A percentile compares a stretch with the other conserved stretches of the same genome.
These are phyloP conservation scores for Oryza meridionalis DNA, from an alignment of 176 grass and related monocot species.

Conservation along the genomic window DNA sequence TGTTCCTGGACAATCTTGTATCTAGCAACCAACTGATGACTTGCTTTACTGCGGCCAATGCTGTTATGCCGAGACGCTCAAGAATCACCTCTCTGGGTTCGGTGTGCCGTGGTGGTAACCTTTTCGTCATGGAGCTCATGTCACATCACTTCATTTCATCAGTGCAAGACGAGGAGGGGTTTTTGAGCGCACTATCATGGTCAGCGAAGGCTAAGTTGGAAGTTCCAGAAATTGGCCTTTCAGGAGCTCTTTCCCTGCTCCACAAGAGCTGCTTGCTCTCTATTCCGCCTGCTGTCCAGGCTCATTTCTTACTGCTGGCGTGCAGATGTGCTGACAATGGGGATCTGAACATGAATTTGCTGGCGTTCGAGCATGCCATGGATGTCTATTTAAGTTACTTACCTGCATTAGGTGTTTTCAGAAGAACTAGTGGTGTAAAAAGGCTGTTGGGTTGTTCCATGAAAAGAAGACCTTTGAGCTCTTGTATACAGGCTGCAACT, in stretches of 20 bases:
- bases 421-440: neutral
- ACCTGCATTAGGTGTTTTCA: constrained; percentile 32
- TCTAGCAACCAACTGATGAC: neutral
- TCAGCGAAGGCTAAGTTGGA: neutral
- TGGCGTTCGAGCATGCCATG: constrained; percentile 28
- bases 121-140: constrained; percentile 31
- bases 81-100: neutral
- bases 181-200: constrained; percentile 32
- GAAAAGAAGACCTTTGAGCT: neutral
- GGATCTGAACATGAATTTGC: constrained; percentile 20
- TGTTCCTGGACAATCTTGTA: constrained; percentile 28
- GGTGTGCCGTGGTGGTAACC: neutral
- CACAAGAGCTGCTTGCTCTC: neutral
- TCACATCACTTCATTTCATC: constrained; percentile 47
- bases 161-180: constrained; percentile 16
- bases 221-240: constrained; percentile 38
- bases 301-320: constrained; percentile 47
- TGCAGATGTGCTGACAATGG: constrained; percentile 29
- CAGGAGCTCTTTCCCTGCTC: neutral
- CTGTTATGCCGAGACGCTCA: neutral
- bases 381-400: constrained; percentile 34
- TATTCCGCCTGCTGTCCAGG: constrained; percentile 11
- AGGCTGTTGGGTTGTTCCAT: neutral
- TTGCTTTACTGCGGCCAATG: neutral
- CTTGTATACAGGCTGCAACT: constrained; percentile 6